A percentile compares a stretch with the other conserved stretches of the same genome.
phyloP scores from a whole-genome alignment of 495 filamentous ascomycete species.

The Penicillium goetzii region DNA sequence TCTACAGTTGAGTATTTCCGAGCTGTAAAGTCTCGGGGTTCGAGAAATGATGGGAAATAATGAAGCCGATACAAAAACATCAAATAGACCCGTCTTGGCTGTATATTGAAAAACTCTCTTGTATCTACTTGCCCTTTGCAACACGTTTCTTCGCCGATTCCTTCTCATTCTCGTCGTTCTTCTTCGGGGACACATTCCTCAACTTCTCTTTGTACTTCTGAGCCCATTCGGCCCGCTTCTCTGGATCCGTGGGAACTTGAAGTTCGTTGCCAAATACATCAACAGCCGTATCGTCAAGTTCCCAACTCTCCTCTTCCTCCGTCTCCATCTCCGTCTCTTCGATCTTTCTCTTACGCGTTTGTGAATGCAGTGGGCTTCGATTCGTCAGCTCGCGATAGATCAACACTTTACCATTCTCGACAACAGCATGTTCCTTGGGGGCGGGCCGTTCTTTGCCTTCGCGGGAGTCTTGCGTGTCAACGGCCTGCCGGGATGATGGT shows the following conservation, averaged over 20 bases:
- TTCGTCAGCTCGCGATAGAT: neutral
- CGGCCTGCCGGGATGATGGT: neutral
- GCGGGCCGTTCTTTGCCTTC: neutral
- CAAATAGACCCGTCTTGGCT: neutral
- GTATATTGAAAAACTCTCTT: neutral
- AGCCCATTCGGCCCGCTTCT: no score
- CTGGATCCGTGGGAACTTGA: neutral
- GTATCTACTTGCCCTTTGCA: neutral
- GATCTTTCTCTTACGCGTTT: neutral
- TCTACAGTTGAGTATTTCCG: neutral
- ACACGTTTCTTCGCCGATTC: neutral
- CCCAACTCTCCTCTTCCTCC: neutral
- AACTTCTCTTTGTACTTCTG: neutral
- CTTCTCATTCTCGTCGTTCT: neutral
- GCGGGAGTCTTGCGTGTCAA: neutral
- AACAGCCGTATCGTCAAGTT: neutral
- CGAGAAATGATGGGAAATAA: neutral
- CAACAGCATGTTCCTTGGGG: slow-evolving; percentile 4
- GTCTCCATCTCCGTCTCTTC: neutral
- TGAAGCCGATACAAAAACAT: neutral
- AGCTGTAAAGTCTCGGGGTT: neutral
- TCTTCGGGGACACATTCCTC: neutral
- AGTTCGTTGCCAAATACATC: neutral
- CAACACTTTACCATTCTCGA: slow-evolving; percentile 1
- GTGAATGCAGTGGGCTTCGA: neutral